Evolutionary conservation across 768 basidiomycete species (phyloP).

Genomic region (Kwoniella sp.): DNA sequence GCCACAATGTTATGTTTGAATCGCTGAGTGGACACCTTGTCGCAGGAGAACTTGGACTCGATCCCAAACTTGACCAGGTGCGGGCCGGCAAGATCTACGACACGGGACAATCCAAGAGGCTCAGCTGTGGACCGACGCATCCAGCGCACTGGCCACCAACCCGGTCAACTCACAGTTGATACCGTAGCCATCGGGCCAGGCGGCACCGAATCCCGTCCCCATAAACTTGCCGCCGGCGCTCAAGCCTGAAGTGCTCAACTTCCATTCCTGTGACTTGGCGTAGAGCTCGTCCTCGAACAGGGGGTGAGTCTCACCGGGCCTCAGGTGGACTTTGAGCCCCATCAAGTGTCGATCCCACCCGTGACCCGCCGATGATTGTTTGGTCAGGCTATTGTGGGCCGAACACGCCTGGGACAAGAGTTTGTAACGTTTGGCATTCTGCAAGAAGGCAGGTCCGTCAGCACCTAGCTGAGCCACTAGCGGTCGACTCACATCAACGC

Average conservation of each 20-base stretch:
- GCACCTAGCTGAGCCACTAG: no score
- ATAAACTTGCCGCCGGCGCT: constrained; percentile 80
- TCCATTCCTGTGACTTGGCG: constrained; percentile 72
- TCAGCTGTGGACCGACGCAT: not conserved
- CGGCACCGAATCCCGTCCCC: constrained; percentile 87
- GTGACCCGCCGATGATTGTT: constrained; percentile 71
- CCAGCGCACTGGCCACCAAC: no score
- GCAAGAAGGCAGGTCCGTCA: constrained; percentile 10
- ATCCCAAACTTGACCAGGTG: constrained; percentile 83
- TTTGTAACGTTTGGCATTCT: constrained; percentile 52
- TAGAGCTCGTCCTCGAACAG: constrained; percentile 78
- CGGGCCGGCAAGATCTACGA: constrained; percentile 71
- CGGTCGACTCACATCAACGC: constrained; percentile 39
- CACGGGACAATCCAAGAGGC: not conserved
- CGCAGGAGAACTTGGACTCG: constrained; percentile 75
- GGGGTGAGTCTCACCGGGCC: constrained; percentile 57
- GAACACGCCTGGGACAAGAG: constrained; percentile 66
- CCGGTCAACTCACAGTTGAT: constrained; percentile 85
- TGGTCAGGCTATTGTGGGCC: constrained; percentile 67
- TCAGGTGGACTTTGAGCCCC: constrained; percentile 66
- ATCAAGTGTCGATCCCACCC: constrained; percentile 91
- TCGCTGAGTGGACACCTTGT: constrained; percentile 63
- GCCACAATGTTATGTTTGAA: constrained; percentile 64
- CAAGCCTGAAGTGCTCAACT: constrained; percentile 80
- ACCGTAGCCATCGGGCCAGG: constrained; percentile 82